Evolutionary conservation across 441 rosid genomes (phyloP).

Genomic region (Breynia disticha): DNA sequence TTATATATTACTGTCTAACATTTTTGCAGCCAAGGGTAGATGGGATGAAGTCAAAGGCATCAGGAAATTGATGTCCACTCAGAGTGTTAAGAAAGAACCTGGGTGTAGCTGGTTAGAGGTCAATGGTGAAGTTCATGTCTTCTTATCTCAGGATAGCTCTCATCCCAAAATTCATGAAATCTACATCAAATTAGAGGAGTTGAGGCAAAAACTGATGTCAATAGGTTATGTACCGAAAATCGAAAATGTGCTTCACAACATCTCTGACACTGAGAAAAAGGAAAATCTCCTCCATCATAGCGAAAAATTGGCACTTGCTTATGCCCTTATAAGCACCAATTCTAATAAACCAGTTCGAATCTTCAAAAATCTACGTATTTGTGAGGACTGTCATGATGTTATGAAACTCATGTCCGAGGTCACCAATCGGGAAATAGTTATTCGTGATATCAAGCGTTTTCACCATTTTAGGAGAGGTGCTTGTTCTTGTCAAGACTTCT

Average conservation of each 20-base stretch:
- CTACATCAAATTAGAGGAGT: constrained; percentile 18
- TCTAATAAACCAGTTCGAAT: constrained; percentile 21
- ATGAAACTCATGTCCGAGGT: constrained; percentile 25
- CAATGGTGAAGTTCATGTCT: constrained; percentile 37
- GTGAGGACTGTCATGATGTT: constrained; percentile 31
- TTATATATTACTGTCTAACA: constrained; percentile 47
- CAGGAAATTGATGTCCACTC: constrained; percentile 46
- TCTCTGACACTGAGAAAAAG: constrained; percentile 18
- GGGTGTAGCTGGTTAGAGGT: constrained; percentile 62
- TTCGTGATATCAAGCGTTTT: constrained; percentile 24
- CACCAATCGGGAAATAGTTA: constrained; percentile 19
- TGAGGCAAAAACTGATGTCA: constrained; percentile 16
- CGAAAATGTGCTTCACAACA: constrained; percentile 21
- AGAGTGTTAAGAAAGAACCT: constrained; percentile 47
- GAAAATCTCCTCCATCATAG: constrained; percentile 25
- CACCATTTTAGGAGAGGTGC: constrained; percentile 24
- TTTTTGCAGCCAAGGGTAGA: constrained; percentile 49
- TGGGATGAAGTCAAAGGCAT: constrained; percentile 47
- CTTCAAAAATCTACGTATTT: constrained; percentile 25
- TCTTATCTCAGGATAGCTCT: constrained; percentile 46
- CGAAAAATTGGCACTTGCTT: constrained; percentile 33
- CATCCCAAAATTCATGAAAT: constrained; percentile 31
- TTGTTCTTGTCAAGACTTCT: constrained; percentile 22
- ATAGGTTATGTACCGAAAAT: constrained; percentile 22
- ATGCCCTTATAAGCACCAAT: constrained; percentile 17